A percentile compares a stretch with the other conserved stretches of the same genome.
phyloP scores from a whole-genome alignment of 495 filamentous ascomycete genomes.

The Jackrogersella multiformis region DNA sequence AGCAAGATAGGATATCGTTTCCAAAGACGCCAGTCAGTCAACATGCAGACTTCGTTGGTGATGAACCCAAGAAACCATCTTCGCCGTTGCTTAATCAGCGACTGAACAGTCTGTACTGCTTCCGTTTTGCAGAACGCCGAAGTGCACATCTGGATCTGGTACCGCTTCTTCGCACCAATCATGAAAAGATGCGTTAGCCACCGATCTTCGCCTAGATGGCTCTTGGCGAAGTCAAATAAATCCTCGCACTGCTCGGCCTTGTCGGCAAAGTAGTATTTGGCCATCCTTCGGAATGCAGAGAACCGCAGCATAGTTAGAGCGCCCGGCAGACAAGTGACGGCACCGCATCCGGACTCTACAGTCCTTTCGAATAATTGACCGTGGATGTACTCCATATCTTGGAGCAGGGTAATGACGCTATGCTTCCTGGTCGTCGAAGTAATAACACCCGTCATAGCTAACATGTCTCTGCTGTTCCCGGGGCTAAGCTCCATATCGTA shows the following conservation, averaged over 20 bases:
- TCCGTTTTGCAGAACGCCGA: constrained; percentile 99
- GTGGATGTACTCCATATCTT: constrained; percentile 99
- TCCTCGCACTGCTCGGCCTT: constrained; percentile 96
- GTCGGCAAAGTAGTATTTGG: constrained; percentile 98
- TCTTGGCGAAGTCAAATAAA: constrained; percentile 95
- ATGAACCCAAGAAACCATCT: constrained; percentile 98
- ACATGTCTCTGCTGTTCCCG: constrained; percentile 90
- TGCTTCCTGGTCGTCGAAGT: constrained; percentile 93
- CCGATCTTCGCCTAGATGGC: constrained; percentile 93
- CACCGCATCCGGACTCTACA: constrained; percentile 93
- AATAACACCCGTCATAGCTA: constrained; percentile 98
- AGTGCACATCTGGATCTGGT: constrained; percentile 97
- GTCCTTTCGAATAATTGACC: constrained; percentile 97
- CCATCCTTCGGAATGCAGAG: constrained; percentile 96
- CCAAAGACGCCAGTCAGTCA: constrained; percentile 94
- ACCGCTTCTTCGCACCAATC: constrained; percentile 91
- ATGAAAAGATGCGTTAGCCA: constrained; percentile 99
- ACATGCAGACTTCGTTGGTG: constrained; percentile 98
- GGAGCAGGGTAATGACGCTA: constrained; percentile 87
- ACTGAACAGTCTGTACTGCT: constrained; percentile 87
- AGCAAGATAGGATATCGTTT: constrained; percentile 90
- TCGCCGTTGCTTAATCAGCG: constrained; percentile 92
- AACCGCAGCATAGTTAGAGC: constrained; percentile 95
- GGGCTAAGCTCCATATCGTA: constrained; percentile 99
- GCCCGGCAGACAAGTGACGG: constrained; percentile 94